A percentile compares a stretch with the other conserved stretches of the same genome.
phyloP scores from a whole-genome alignment of 208 protist species.

The Leishmania braziliensis region DNA sequence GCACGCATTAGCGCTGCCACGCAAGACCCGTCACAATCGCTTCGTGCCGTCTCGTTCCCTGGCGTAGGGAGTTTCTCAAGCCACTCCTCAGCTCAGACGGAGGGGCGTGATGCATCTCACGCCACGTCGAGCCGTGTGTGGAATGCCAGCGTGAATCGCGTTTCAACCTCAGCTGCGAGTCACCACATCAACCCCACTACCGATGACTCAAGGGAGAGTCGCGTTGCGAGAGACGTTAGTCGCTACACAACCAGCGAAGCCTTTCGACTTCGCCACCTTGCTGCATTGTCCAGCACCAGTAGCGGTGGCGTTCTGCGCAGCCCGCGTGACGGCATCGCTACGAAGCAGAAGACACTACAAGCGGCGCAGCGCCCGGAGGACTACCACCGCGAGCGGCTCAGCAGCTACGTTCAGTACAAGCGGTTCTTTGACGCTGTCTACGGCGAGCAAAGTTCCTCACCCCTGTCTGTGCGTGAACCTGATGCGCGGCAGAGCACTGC shows the following conservation, averaged over 20 bases:
- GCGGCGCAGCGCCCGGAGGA: not conserved
- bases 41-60: not conserved
- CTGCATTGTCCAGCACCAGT: not conserved
- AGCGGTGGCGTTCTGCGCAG: not conserved
- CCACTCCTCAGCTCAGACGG: not conserved
- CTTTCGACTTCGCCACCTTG: conserved; percentile 10
- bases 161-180: not conserved
- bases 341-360: not conserved
- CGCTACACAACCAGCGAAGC: conserved; percentile 14
- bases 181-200: not conserved
- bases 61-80: not conserved
- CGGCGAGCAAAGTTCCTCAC: not conserved
- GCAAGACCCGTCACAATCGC: not conserved
- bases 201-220: not conserved
- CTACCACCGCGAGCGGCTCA: conserved; percentile 1
- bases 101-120: not conserved
- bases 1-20: not conserved
- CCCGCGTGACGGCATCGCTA: not conserved
- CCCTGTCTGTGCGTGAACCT: not conserved
- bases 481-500: not conserved
- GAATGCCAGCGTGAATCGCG: conserved; percentile 2
- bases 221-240: not conserved
- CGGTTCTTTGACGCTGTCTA: conserved; percentile 34
- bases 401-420: conserved; percentile 31
- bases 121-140: not conserved